Base-by-base conservation (phyloP, 176 grass and related monocot species). In the Phoenix roebelenii region DNA sequence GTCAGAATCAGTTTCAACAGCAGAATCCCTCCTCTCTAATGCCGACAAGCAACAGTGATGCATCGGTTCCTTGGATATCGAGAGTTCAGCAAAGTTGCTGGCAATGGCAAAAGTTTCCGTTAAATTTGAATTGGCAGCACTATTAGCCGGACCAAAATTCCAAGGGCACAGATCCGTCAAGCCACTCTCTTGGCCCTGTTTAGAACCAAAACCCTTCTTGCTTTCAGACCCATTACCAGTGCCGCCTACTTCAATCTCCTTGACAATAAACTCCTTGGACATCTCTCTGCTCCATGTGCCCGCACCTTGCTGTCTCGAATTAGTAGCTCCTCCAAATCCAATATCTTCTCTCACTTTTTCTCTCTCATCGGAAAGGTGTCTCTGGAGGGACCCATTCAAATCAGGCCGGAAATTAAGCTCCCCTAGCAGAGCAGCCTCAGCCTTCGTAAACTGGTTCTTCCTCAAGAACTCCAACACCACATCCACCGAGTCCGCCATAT, bases 221-320 rank as follows among this genome's bases (percentile, higher is more conserved):
- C 72, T 65, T 3, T 82, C 74, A 0, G 63, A 73, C 26, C 78
- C 78, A 3, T 89, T 89, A 0, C 59, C 67, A 60, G 68, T 50
- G 26, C 52, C 78, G 25, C 82, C 73, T 10, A 97, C 72, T 52
- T 85, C 92, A 28, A 97, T 97, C 76, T 97, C 92, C 67, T 97
- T 98, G 29, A 98, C 85, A 10, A 98, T 93, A 39, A 83, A 93
- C 79, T 98, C 94, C 64, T 79, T 92, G 0, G 88, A 98, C 0
- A 80, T 85, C 57, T 86, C 94, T 0, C 17, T 76, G 2, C 79
- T 82, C 17, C 76, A 0, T 71, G 67, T 0, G 76, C 68, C 3
- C 3, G 61, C 67, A 1, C 67, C 82, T 60, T 69, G 74, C 0
- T 52, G 72, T 58, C 63, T 72, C 3, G 50, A 61, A 63, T 63